These are phyloP conservation scores for Fusarium transvaalense DNA, from an alignment of 2,329 filamentous ascomycete genomes.

Conservation along the genomic window DNA sequence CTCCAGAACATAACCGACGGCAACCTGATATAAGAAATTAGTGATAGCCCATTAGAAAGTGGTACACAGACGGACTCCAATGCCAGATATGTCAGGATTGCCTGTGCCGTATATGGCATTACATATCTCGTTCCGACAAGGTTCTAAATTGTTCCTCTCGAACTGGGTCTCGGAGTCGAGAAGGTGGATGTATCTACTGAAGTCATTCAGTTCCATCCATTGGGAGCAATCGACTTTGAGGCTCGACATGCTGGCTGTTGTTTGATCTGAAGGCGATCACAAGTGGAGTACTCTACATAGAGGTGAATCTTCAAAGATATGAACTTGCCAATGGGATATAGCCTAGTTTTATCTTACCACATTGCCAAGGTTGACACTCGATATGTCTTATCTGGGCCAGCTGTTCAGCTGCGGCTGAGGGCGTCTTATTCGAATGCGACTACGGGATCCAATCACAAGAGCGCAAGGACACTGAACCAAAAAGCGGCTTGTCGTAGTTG, in stretches of 20 bases:
- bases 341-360: constrained; percentile 1
- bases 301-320: background rate
- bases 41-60: background rate
- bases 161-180: constrained; percentile 16
- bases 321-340: background rate
- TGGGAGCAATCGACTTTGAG: constrained; percentile 3
- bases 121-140: constrained; percentile 33
- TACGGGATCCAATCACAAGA: background rate
- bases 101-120: constrained; percentile 34
- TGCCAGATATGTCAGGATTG: constrained; percentile 44
- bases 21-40: constrained; percentile 22
- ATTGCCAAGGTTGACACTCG: background rate
- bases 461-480: background rate
- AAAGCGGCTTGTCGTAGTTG: background rate
- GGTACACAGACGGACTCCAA: constrained; percentile 31
- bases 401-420: constrained; percentile 1
- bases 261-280: background rate
- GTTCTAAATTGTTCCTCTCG: background rate
- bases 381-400: background rate
- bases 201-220: constrained; percentile 23
- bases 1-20: constrained; percentile 27
- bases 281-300: background rate
- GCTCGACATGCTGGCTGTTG: background rate
- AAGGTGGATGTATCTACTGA: constrained; percentile 12
- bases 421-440: background rate